phyloP scores from a whole-genome alignment of 352 stramenopile species.

The Globisporangium radiosum region DNA sequence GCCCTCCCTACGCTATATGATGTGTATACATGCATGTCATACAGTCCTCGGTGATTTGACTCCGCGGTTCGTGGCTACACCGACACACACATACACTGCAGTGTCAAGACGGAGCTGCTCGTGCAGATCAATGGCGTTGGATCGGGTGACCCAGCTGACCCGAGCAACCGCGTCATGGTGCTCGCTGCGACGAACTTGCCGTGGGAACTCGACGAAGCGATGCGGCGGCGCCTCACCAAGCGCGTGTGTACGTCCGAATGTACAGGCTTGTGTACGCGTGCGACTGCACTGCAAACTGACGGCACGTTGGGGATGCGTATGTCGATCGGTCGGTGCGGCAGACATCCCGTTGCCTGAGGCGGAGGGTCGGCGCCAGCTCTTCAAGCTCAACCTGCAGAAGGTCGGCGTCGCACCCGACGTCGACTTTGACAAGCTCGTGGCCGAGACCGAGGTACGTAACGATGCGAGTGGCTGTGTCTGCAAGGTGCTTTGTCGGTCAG shows the following conservation, averaged over 20 bases:
- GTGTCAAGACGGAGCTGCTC: constrained; percentile 96
- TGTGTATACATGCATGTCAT: too few species aligned
- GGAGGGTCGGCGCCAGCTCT: constrained; percentile 57
- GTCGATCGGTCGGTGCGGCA: not conserved
- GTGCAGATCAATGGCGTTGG: constrained; percentile 96
- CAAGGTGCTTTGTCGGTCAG: too few species aligned
- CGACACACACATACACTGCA: constrained; percentile 8
- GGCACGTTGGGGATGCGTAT: too few species aligned
- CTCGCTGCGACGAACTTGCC: constrained; percentile 95
- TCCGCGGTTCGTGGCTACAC: too few species aligned
- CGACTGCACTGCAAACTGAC: too few species aligned
- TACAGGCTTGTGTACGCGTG: not conserved
- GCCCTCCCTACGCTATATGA: not conserved
- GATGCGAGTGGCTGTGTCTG: not conserved
- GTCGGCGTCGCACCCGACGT: constrained; percentile 82
- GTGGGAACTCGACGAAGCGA: constrained; percentile 96
- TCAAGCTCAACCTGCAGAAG: constrained; percentile 64
- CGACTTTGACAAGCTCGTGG: constrained; percentile 60
- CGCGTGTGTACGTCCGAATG: constrained; percentile 71
- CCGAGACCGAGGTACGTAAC: constrained; percentile 55
- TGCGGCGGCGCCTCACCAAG: constrained; percentile 94
- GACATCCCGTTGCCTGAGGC: constrained; percentile 52
- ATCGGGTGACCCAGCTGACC: constrained; percentile 12
- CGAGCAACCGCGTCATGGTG: constrained; percentile 79
- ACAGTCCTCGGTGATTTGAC: too few species aligned